Percentiles rank a stretch among this genome's conserved stretches.
Conservation (phyloP, 345 rosid genomes). For the Arabidopsis suecica region DNA sequence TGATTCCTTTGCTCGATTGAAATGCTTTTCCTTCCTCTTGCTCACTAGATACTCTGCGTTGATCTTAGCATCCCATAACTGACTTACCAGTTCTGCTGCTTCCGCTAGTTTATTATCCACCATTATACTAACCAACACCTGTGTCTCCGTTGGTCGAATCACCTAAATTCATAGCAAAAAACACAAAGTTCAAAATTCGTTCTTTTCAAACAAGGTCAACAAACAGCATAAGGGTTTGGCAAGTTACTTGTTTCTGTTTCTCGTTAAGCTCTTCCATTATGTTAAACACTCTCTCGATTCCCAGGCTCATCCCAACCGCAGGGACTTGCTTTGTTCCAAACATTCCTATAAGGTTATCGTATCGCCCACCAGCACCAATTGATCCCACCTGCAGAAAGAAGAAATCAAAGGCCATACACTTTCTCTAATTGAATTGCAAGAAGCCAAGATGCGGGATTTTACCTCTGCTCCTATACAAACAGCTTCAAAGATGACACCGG, state of each 20-base stretch:
- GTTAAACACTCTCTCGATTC: slow-evolving; percentile 85
- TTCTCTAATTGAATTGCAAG: background rate
- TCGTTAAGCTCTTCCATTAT: slow-evolving; percentile 74
- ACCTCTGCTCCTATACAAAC: slow-evolving; percentile 89
- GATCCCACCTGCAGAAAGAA: slow-evolving; percentile 75
- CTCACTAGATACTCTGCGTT: slow-evolving; percentile 72
- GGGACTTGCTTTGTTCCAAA: slow-evolving; percentile 91
- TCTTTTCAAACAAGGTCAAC: background rate
- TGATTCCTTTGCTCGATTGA: slow-evolving; percentile 31
- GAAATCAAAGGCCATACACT: background rate
- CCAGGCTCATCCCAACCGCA: slow-evolving; percentile 93
- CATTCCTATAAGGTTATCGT: slow-evolving; percentile 91
- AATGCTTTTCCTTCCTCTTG: slow-evolving; percentile 67
- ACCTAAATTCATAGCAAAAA: slow-evolving; percentile 46
- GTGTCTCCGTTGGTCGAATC: slow-evolving; percentile 74
- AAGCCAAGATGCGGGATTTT: slow-evolving; percentile 12
- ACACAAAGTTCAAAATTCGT: background rate
- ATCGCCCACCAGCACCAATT: slow-evolving; percentile 94
- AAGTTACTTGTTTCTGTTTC: slow-evolving; percentile 64
- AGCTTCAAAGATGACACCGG: slow-evolving; percentile 94
- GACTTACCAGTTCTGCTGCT: slow-evolving; percentile 70
- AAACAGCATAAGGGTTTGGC: slow-evolving; percentile 5
- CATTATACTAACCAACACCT: slow-evolving; percentile 66
- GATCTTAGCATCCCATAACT: slow-evolving; percentile 66
- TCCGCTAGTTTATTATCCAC: slow-evolving; percentile 57